Percentiles rank a stretch among this genome's conserved stretches.
These are phyloP conservation scores for Theobroma cacao DNA, from an alignment of 345 rosid species.

Conservation along the genomic window DNA sequence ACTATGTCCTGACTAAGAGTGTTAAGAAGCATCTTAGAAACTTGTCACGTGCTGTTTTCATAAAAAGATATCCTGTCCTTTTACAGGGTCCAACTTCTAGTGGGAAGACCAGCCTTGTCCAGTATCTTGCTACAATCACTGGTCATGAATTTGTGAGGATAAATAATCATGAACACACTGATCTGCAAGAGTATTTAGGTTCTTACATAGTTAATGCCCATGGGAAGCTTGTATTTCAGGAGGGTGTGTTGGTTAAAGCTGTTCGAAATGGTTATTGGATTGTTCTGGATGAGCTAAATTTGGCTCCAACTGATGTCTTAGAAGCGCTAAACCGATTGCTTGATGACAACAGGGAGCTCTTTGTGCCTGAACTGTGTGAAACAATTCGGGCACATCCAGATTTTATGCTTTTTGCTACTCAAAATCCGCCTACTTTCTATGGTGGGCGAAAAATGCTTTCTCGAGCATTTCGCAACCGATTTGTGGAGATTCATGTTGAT, in stretches of 20 bases:
- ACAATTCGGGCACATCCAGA: constrained; percentile 78
- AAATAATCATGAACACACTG: constrained; percentile 96
- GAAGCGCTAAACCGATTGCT: constrained; percentile 91
- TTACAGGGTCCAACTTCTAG: constrained; percentile 97
- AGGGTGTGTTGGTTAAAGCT: constrained; percentile 94
- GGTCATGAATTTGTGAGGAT: constrained; percentile 89
- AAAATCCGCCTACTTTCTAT: constrained; percentile 88
- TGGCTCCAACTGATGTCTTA: constrained; percentile 96
- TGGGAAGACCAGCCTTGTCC: constrained; percentile 97
- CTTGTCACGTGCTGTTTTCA: constrained; percentile 78
- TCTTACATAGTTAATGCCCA: constrained; percentile 72
- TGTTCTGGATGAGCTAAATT: constrained; percentile 89
- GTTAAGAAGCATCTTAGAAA: constrained; percentile 68
- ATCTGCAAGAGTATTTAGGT: constrained; percentile 90
- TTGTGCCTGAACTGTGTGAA: constrained; percentile 81
- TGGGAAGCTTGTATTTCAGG: constrained; percentile 90
- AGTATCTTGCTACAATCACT: constrained; percentile 84
- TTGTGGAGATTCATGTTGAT: constrained; percentile 97
- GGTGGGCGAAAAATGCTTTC: constrained; percentile 99
- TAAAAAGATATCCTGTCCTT: constrained; percentile 85
- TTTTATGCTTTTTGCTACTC: constrained; percentile 98
- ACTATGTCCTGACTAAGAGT: constrained; percentile 74
- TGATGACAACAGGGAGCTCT: constrained; percentile 95
- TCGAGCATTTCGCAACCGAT: constrained; percentile 95
- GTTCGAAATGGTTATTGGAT: constrained; percentile 91